These are phyloP conservation scores for Diaporthe capsici DNA, from an alignment of 2,329 filamentous ascomycete genomes.

Conservation along the genomic window DNA sequence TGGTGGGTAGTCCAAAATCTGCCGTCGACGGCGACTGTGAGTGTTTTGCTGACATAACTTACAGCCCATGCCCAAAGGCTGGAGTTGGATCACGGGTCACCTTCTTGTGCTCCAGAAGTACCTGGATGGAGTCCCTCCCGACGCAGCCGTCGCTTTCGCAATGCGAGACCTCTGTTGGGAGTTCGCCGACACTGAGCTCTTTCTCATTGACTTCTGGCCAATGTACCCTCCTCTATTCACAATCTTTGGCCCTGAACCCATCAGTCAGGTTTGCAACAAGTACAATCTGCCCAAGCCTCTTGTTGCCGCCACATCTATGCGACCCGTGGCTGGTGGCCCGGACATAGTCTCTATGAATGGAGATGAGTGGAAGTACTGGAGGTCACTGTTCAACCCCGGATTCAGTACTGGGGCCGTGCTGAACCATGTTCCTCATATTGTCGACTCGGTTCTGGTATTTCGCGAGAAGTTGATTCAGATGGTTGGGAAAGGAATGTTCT, in stretches of 20 bases:
- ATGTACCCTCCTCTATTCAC: slow-evolving; percentile 21
- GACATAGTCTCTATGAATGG: slow-evolving; percentile 34
- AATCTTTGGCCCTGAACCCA: slow-evolving; percentile 15
- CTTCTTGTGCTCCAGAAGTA: slow-evolving; percentile 26
- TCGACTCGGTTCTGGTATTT: slow-evolving; percentile 24
- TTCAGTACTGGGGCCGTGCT: slow-evolving; percentile 20
- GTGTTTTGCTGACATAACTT: not conserved
- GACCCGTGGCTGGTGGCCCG: slow-evolving; percentile 19
- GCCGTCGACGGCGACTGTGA: not conserved
- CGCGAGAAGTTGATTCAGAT: slow-evolving; percentile 7
- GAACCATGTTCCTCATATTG: slow-evolving; percentile 12
- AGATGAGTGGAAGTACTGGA: slow-evolving; percentile 37
- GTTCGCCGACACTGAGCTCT: slow-evolving; percentile 8
- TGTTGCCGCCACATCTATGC: not conserved
- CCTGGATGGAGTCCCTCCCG: slow-evolving; percentile 3
- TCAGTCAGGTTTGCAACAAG: slow-evolving; percentile 18
- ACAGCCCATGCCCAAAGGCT: slow-evolving; percentile 14
- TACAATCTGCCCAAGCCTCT: slow-evolving; percentile 27
- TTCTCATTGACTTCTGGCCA: slow-evolving; percentile 29
- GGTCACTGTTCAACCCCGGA: slow-evolving; percentile 35
- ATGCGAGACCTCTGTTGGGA: slow-evolving; percentile 22
- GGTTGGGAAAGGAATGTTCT: slow-evolving; percentile 9
- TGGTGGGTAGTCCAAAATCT: not conserved
- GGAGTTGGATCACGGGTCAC: slow-evolving; percentile 28
- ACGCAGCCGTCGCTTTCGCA: slow-evolving; percentile 11